Conservation (phyloP, 768 basidiomycete species). For the Coprinopsis sp. region DNA sequence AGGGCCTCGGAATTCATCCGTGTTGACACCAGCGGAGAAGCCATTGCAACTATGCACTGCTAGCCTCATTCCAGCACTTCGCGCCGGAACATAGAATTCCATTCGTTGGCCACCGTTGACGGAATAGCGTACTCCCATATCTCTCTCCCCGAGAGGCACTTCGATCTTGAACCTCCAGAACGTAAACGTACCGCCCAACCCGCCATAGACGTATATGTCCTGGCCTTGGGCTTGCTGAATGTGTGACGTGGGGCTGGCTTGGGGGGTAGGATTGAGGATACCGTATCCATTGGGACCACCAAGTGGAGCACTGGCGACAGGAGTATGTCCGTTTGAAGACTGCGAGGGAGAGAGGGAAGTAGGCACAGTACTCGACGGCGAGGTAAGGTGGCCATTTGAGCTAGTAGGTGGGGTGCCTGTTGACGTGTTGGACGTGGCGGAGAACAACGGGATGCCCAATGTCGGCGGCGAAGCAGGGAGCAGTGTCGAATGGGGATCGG, state of each 20-base stretch:
- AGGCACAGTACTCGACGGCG: not conserved
- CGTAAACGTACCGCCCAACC: conserved; percentile 66
- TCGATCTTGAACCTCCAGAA: conserved; percentile 94
- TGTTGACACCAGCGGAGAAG: conserved; percentile 85
- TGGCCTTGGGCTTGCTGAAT: conserved; percentile 50
- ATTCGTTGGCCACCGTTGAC: conserved; percentile 77
- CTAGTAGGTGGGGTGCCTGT: not conserved
- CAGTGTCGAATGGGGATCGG: conserved; percentile 59
- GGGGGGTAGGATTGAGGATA: conserved; percentile 17
- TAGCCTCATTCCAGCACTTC: conserved; percentile 83
- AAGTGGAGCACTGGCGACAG: conserved; percentile 1
- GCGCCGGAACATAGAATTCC: conserved; percentile 80
- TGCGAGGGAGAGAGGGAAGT: not conserved
- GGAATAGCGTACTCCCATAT: conserved; percentile 76
- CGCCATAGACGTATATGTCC: conserved; percentile 68
- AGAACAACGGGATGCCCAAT: conserved; percentile 11
- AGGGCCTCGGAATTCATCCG: conserved; percentile 78
- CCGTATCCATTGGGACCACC: conserved; percentile 17
- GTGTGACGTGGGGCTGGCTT: conserved; percentile 32
- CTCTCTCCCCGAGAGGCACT: conserved; percentile 64
- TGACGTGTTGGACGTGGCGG: conserved; percentile 7
- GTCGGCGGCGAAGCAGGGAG: conserved; percentile 26
- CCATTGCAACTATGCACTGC: conserved; percentile 89
- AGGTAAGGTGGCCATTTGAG: not conserved
- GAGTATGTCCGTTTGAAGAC: conserved; percentile 10